These are phyloP conservation scores for Dentipellis fragilis DNA, from an alignment of 768 basidiomycete species.

Conservation along the genomic window DNA sequence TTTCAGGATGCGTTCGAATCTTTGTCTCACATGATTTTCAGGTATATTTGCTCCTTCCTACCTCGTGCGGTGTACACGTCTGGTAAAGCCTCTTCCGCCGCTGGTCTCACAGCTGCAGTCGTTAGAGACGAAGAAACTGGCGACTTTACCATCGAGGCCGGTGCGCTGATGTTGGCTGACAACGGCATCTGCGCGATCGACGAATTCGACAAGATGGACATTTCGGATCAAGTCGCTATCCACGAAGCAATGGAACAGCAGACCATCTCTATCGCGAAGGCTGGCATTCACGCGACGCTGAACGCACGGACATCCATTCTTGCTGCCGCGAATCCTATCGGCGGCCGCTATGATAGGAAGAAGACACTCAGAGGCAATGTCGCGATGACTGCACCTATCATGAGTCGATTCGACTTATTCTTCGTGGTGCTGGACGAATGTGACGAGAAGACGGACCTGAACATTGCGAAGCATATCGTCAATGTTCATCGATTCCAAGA, in stretches of 20 bases:
- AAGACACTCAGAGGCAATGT: slow-evolving; percentile 86
- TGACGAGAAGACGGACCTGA: slow-evolving; percentile 83
- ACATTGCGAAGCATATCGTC: slow-evolving; percentile 94
- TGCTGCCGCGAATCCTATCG: slow-evolving; percentile 96
- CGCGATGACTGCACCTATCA: slow-evolving; percentile 96
- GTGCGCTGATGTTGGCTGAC: slow-evolving; percentile 97
- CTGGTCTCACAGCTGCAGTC: slow-evolving; percentile 96
- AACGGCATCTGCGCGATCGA: slow-evolving; percentile 99
- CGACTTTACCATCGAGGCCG: slow-evolving; percentile 98
- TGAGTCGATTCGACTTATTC: slow-evolving; percentile 97
- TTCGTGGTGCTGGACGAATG: slow-evolving; percentile 98
- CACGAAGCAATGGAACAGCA: slow-evolving; percentile 99
- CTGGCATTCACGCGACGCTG: slow-evolving; percentile 96
- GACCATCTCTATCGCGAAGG: slow-evolving; percentile 98
- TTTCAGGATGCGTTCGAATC: background rate
- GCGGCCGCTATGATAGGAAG: slow-evolving; percentile 93
- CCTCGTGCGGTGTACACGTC: slow-evolving; percentile 98
- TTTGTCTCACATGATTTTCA: slow-evolving; percentile 21
- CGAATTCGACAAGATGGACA: slow-evolving; percentile 99
- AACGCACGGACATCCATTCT: slow-evolving; percentile 97
- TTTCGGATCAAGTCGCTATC: slow-evolving; percentile 96
- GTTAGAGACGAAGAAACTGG: slow-evolving; percentile 98
- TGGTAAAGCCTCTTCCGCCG: slow-evolving; percentile 98
- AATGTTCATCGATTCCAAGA: slow-evolving; percentile 95
- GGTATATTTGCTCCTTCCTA: slow-evolving; percentile 96